Evolutionary conservation across 495 filamentous ascomycete species (phyloP), one percentile per base, ranked within the genome.

Genomic region (Podospora pseudocomata): DNA sequence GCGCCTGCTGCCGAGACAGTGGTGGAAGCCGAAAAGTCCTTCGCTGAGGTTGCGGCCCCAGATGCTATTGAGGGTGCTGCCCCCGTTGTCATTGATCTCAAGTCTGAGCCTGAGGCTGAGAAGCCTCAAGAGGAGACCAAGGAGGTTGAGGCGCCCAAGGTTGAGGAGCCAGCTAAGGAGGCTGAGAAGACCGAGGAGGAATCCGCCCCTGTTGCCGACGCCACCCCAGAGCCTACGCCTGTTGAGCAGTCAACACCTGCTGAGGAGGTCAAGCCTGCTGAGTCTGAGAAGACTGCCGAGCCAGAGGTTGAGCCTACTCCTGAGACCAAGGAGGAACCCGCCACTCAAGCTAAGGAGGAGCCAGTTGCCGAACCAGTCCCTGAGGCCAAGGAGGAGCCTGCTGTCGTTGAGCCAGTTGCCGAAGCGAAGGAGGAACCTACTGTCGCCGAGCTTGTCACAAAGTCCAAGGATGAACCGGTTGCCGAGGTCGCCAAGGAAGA

Each of bases 401-500:
- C 55, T 3, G n/a, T 20, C 23, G 55, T 19, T 15, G 55, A 58
- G 34, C 19, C 53, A 6, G 60, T 27, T 30, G 62, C 32, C 1
- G 62, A 64, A 5, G 32, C 19, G 5, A 32, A 19, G n/a, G 60
- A 30, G 26, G 18, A 30, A 19, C 7, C 60, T 32, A 19, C 55
- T 20, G n/a, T 49, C 39, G 13, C 39, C 39, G 39, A 49, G 39
- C 39, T 11, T 49, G 13, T 49, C 39, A 49, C 26, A 2, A 55
- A 71, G 64, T 27, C 68, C 18, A 60, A 70, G 60, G 59, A 65
- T 2, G 71, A 70, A 53, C 34, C 65, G 26, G 60, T 56, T 65
- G 19, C 66, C 19, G 13, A 49, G 13, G 57, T 32, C 13, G 44
- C 63, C 11, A 70, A 57, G 23, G 65, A 70, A 18, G 20, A 64